phyloP scores from a whole-genome alignment of 2,329 filamentous ascomycete species.

The Alternaria sp. region DNA sequence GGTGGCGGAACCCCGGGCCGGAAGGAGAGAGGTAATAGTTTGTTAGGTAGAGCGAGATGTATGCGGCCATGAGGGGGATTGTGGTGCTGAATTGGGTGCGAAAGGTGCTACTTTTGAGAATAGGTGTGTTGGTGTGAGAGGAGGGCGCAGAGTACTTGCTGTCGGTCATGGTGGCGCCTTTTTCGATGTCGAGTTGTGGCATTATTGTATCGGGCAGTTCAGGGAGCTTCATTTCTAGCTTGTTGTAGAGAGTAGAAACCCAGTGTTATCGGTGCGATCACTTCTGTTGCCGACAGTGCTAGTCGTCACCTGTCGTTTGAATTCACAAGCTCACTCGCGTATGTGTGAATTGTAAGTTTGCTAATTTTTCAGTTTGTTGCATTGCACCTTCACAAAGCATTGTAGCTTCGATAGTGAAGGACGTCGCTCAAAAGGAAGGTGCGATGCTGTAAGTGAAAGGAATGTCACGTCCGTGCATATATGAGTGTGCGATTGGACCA shows the following conservation, averaged over 20 bases:
- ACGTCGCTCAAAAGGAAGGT: background rate
- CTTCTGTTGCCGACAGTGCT: too few species aligned
- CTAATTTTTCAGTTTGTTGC: background rate
- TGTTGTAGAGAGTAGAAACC: background rate
- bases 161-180: background rate
- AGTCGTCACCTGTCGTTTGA: too few species aligned
- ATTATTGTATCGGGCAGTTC: background rate
- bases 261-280: background rate
- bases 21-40: background rate
- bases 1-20: background rate
- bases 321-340: background rate
- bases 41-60: background rate
- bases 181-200: background rate
- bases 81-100: background rate
- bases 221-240: background rate
- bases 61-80: background rate
- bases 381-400: background rate
- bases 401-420: background rate
- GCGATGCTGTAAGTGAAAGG: background rate
- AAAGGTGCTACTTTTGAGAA: background rate
- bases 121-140: background rate
- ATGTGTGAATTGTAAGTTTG: background rate
- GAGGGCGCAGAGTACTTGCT: background rate
- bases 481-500: background rate
- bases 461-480: background rate